Evolutionary conservation across 352 stramenopile genomes (phyloP), one percentile per base, ranked within the genome.

Genomic region (Globisporangium perplexum): DNA sequence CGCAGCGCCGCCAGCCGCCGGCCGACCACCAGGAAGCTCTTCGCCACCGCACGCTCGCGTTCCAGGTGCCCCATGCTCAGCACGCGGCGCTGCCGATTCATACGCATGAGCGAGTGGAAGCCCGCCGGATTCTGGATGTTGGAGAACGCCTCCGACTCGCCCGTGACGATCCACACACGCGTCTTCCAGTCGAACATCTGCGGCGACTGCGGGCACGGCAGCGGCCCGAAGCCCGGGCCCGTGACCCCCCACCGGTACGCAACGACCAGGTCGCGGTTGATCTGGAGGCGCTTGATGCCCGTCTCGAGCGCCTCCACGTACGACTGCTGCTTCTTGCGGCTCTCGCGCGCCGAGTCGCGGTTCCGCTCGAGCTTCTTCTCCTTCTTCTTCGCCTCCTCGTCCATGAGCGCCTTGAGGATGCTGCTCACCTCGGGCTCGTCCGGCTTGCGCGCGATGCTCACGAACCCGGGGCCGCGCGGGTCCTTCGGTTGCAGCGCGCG

Each of bases 351-450:
- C 18, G 84, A 95, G 42, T 95, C 84, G 26, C 84, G 84, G 63
- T 95, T 95, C 14, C 84, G 82, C 50, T 95, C 84, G 6, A 95
- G 82, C 42, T 95, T 95, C 57, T 93, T 92, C 56, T 91, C 82
- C 51, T 92, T 92, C 56, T 95, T 95, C 65, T 92, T 90, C 30
- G 84, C 81, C 57, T 95, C 82, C 62, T 95, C 84, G 12, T 90
- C 69, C 77, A 95, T 89, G 1, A 95, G 72, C 39, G 78, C 87
- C 57, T 92, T 86, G n/a, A 95, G 65, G 54, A 95, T 93, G 48
- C 72, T 90, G 63, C 82, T 93, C 50, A 93, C 78, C 44, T 87
- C 76, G 0, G 82, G 80, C 49, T 90, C 75, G 31, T 90, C 82
- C 0, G 84, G 84, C 52, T 93, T 92, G 23, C 80, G 71, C 5